These are phyloP conservation scores for Ceratocystis lukuohia DNA, from an alignment of 2,329 filamentous ascomycete genomes.

Conservation along the genomic window DNA sequence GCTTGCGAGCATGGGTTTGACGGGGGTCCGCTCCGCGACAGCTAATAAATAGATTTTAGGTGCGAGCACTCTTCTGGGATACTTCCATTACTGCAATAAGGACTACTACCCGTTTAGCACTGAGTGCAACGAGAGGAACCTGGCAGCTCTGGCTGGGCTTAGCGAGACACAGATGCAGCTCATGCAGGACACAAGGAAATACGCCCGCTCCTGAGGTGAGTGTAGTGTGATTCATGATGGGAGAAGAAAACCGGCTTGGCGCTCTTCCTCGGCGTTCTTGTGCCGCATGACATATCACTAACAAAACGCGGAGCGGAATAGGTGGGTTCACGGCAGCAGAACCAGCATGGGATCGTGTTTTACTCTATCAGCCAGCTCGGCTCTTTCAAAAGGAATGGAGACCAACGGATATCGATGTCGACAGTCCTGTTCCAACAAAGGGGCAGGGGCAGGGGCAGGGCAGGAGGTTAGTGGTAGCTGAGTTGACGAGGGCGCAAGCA, in stretches of 20 bases:
- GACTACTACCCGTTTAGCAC: constrained; percentile 45
- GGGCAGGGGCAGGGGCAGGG: too few relatives aligned
- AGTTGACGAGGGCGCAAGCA: too few relatives aligned
- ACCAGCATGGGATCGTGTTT: constrained; percentile 40
- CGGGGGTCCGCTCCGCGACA: constrained; percentile 29
- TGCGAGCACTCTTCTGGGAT: constrained; percentile 47
- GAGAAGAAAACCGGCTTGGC: constrained; percentile 19
- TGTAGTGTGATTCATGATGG: too few relatives aligned
- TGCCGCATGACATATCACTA: neutral
- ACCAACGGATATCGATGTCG: constrained; percentile 19
- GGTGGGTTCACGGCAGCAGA: constrained; percentile 22
- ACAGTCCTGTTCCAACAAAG: neutral
- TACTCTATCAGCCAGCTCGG: constrained; percentile 49
- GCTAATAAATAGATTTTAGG: constrained; percentile 27
- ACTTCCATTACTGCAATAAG: constrained; percentile 54
- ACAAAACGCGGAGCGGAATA: constrained; percentile 29
- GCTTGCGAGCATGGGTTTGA: constrained; percentile 46
- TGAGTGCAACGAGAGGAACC: constrained; percentile 42
- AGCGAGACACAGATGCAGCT: constrained; percentile 36
- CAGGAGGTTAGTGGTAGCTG: too few relatives aligned
- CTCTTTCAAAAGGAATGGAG: constrained; percentile 44
- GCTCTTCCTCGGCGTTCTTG: neutral
- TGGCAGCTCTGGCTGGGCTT: constrained; percentile 38
- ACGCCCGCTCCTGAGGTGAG: constrained; percentile 36
- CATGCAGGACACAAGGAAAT: constrained; percentile 34